Conservation (phyloP, 164 flowering plant genomes). For the Annona cherimola region DNA sequence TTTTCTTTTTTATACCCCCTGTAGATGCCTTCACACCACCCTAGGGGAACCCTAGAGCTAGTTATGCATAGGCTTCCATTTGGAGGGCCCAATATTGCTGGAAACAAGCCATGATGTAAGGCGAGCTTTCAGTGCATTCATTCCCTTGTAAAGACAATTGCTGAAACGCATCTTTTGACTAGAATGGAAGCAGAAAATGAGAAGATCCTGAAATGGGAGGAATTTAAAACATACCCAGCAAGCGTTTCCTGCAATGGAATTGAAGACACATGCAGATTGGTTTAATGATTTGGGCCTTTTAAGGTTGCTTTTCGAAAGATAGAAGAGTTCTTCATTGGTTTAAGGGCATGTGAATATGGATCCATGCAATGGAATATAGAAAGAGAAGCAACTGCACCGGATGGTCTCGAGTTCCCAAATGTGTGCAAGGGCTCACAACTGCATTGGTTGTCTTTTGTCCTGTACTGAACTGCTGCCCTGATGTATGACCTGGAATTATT, state of each 20-base stretch:
- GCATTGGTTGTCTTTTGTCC: constrained; percentile 2
- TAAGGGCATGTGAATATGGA: constrained; percentile 2
- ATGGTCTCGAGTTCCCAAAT: constrained; percentile 24
- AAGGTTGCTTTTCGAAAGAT: constrained; percentile 12
- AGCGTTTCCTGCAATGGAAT: neutral
- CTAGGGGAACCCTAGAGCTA: constrained; percentile 13
- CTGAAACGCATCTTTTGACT: constrained; percentile 24
- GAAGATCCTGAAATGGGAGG: constrained; percentile 7
- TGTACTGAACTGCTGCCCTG: neutral
- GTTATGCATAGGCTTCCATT: constrained; percentile 4
- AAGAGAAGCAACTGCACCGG: constrained; percentile 22
- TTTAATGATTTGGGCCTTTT: constrained; percentile 23
- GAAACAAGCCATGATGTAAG: constrained; percentile 23
- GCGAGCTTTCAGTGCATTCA: constrained; percentile 16
- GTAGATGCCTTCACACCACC: neutral
- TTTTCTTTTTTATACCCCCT: neutral
- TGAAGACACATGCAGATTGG: constrained; percentile 9
- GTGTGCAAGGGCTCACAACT: constrained; percentile 27
- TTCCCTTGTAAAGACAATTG: constrained; percentile 8
- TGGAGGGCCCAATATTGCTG: constrained; percentile 12
- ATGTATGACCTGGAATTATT: neutral
- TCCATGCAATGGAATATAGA: constrained; percentile 10
- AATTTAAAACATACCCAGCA: constrained; percentile 10
- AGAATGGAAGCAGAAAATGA: constrained; percentile 4
- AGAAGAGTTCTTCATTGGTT: constrained; percentile 10